These are phyloP conservation scores for Castanopsis chinensis DNA, from an alignment of 306 rosid genomes.

Conservation along the genomic window DNA sequence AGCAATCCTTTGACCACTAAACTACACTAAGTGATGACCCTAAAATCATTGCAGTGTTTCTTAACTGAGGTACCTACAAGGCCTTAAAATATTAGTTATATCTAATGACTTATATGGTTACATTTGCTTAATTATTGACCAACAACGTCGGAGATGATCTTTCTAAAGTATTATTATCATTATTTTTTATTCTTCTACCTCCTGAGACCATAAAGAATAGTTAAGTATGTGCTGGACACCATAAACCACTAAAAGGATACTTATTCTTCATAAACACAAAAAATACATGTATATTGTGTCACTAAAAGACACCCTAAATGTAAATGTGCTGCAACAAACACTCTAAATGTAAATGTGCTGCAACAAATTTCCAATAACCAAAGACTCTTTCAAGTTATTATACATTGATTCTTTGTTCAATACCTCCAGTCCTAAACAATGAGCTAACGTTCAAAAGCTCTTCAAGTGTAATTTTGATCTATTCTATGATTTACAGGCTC, in stretches of 20 bases:
- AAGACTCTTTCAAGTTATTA: too few species aligned
- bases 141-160: neutral
- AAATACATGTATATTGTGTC: too few species aligned
- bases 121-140: neutral
- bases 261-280: too few species aligned
- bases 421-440: neutral
- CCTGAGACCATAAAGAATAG: neutral
- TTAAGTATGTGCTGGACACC: neutral
- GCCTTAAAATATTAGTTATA: neutral
- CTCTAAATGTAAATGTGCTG: too few species aligned
- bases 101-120: too few species aligned
- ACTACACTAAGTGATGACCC: neutral
- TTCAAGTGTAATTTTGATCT: neutral
- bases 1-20: neutral
- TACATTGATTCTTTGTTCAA: too few species aligned
- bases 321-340: too few species aligned
- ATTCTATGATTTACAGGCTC: slow-evolving; percentile 61
- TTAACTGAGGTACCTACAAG: neutral
- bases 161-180: too few species aligned
- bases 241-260: too few species aligned
- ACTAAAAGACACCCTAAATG: too few species aligned
- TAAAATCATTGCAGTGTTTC: neutral
- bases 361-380: too few species aligned
- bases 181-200: neutral
- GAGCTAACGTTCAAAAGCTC: neutral